Evolutionary conservation across 768 basidiomycete genomes (phyloP).

Genomic region (Chalciporus sphaerocephalus): DNA sequence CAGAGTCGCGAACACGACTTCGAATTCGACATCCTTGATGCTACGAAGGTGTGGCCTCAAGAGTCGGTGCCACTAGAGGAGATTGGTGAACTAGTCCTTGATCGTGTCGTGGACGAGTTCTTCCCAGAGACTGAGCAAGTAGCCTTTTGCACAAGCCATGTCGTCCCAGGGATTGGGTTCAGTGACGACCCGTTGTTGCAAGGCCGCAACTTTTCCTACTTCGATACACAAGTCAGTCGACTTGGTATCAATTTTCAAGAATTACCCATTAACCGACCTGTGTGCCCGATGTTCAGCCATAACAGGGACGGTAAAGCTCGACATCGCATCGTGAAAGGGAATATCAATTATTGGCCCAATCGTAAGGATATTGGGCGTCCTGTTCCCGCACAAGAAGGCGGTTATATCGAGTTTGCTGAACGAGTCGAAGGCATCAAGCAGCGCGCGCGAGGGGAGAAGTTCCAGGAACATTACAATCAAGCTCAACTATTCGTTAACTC

Average conservation of each 20-base stretch:
- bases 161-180: conserved; percentile 64
- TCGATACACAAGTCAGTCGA: conserved; percentile 79
- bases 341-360: conserved; percentile 82
- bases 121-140: conserved; percentile 88
- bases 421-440: conserved; percentile 52
- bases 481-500: conserved; percentile 84
- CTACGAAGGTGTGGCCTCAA: conserved; percentile 84
- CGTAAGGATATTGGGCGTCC: conserved; percentile 51
- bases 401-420: conserved; percentile 52
- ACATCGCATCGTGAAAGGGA: conserved; percentile 53
- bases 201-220: conserved; percentile 82
- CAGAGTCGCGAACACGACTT: conserved; percentile 75
- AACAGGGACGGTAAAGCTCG: conserved; percentile 60
- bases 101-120: conserved; percentile 65
- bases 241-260: conserved; percentile 79
- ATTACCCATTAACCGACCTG: conserved; percentile 79
- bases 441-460: conserved; percentile 65
- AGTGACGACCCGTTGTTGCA: conserved; percentile 79
- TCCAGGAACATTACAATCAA: conserved; percentile 73
- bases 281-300: conserved; percentile 71
- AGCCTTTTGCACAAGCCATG: conserved; percentile 72
- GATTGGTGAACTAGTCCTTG: conserved; percentile 71
- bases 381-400: conserved; percentile 47
- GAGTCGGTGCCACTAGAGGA: conserved; percentile 71
- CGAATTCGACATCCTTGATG: conserved; percentile 83